phyloP scores from a whole-genome alignment of 2,329 filamentous ascomycete species.

The Pestalotiopsis fici region DNA sequence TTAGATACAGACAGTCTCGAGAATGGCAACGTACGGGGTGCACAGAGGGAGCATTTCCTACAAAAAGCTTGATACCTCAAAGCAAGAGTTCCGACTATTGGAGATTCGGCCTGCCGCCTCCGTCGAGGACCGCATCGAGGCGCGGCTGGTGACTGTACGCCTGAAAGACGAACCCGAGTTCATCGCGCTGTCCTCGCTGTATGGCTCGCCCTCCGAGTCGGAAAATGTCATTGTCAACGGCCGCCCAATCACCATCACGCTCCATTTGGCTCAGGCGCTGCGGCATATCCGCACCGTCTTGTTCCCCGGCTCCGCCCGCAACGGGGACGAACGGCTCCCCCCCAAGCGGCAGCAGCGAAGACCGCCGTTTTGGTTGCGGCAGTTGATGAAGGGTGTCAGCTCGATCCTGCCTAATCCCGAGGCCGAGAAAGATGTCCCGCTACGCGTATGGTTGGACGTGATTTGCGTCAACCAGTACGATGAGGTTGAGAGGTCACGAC shows the following conservation, averaged over 20 bases:
- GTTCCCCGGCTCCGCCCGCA: background rate
- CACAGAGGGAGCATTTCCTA: background rate
- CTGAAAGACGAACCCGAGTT: conserved; percentile 11
- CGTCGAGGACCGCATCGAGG: conserved; percentile 5
- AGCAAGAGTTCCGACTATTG: conserved; percentile 11
- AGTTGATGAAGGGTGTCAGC: conserved; percentile 1
- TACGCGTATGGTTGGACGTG: conserved; percentile 10
- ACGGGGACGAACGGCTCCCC: background rate
- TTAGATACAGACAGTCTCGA: background rate
- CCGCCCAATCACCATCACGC: background rate
- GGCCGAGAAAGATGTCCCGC: background rate
- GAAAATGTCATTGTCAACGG: conserved; percentile 9
- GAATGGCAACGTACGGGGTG: background rate
- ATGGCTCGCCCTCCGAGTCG: conserved; percentile 1
- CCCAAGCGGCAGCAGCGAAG: background rate
- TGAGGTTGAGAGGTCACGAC: conserved; percentile 1
- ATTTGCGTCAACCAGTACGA: conserved; percentile 12
- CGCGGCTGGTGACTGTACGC: conserved; percentile 4
- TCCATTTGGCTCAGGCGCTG: conserved; percentile 10
- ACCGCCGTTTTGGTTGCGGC: conserved; percentile 3
- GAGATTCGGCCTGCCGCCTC: conserved; percentile 7
- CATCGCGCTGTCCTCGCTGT: conserved; percentile 11
- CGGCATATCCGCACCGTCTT: conserved; percentile 1
- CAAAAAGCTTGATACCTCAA: conserved; percentile 6
- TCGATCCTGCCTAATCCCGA: conserved; percentile 10